These are phyloP conservation scores for Ambrosiella cleistominuta DNA, from an alignment of 2,329 filamentous ascomycete genomes.

Conservation along the genomic window DNA sequence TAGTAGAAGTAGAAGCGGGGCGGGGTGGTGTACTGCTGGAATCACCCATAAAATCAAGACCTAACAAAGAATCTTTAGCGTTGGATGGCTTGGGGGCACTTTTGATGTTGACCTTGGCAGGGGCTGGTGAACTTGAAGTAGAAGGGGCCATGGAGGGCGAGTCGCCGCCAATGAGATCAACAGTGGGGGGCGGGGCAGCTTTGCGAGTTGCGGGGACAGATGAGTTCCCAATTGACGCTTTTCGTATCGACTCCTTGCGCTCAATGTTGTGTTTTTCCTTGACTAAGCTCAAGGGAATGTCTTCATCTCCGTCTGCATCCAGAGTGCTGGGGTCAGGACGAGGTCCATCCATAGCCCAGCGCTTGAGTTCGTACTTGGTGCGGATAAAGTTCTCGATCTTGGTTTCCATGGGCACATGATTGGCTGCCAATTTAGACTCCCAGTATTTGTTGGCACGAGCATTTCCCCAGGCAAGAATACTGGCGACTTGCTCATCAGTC, in stretches of 20 bases:
- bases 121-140: constrained; percentile 15
- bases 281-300: constrained; percentile 46
- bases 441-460: constrained; percentile 95
- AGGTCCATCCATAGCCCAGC: constrained; percentile 97
- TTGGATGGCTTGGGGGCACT: constrained; percentile 50
- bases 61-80: constrained; percentile 75
- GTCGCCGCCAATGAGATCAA: constrained; percentile 72
- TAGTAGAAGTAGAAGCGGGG: constrained; percentile 63
- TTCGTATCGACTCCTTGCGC: constrained; percentile 39
- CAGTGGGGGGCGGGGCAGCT: constrained; percentile 22
- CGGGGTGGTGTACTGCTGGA: constrained; percentile 44
- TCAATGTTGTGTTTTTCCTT: constrained; percentile 50
- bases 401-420: constrained; percentile 82
- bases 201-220: constrained; percentile 18
- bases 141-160: constrained; percentile 41
- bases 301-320: constrained; percentile 62
- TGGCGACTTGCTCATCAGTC: constrained; percentile 96
- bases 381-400: constrained; percentile 99
- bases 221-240: constrained; percentile 36
- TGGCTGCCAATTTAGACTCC: constrained; percentile 82
- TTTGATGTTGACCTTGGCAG: constrained; percentile 24
- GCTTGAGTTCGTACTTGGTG: constrained; percentile 96
- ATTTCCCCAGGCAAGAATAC: constrained; percentile 90
- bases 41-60: constrained; percentile 79
- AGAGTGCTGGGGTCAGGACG: constrained; percentile 85